These are phyloP conservation scores for Neurospora pannonica DNA, from an alignment of 495 filamentous ascomycete species.

Conservation along the genomic window DNA sequence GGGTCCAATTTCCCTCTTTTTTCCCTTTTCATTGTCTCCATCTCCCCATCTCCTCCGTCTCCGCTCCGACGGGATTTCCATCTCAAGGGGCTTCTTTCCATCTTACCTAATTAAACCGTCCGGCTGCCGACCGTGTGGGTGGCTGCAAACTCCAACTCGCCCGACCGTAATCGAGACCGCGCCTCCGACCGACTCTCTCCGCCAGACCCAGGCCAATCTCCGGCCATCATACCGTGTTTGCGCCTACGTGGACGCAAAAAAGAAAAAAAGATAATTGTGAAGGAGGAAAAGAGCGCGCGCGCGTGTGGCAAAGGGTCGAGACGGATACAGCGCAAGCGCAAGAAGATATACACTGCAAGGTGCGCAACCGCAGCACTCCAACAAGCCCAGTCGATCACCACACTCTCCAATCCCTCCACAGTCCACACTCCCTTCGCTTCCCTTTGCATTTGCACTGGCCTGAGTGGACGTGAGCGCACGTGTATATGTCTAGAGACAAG, in stretches of 20 bases:
- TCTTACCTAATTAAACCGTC: neutral
- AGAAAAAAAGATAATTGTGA: neutral
- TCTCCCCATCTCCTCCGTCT: neutral
- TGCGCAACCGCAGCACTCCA: neutral
- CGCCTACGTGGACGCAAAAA: neutral
- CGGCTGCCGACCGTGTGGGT: neutral
- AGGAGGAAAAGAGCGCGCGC: neutral
- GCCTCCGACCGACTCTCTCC: neutral
- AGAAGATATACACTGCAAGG: neutral
- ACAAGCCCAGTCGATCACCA: neutral
- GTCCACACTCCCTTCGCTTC: neutral
- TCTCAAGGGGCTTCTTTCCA: neutral
- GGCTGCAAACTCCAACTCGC: neutral
- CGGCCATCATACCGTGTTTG: neutral
- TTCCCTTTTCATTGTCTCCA: neutral
- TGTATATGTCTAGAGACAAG: neutral
- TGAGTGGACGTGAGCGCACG: neutral
- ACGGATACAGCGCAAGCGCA: neutral
- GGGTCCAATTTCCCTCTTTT: conserved; percentile 9
- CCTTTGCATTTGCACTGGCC: neutral
- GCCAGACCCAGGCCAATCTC: neutral
- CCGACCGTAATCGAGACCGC: neutral
- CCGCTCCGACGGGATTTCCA: neutral
- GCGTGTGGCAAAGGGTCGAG: neutral
- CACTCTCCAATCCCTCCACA: neutral